Evolutionary conservation across 192 early-diverging fungal species (phyloP), one percentile per base, ranked within the genome.

Genomic region (Linnemannia hyalina): DNA sequence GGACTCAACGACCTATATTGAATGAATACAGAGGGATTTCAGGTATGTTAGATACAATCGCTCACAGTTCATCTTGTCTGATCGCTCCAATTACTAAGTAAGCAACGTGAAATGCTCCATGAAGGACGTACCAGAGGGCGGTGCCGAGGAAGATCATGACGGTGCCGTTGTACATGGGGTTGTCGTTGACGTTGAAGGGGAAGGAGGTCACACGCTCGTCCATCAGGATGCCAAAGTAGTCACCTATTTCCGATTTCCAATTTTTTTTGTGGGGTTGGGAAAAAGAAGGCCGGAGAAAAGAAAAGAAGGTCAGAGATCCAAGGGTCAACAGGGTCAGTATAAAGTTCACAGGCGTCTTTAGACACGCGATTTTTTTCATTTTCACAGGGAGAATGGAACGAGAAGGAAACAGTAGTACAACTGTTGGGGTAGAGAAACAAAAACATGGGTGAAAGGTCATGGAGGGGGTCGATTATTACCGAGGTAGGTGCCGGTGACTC

Each of bases 121-220:
- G 13, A 65, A 32, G 2, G 35, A 84, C 91, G 47, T 93, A 92
- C 96, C 95, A 97, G 74, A 98, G 88, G 47, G 97, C 94, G 44
- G 93, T 93, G 57, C 93, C 95, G 20, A 97, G 74, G 88, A 98
- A 98, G 70, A 92, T 94, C 88, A 97, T 87, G 15, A 96, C 96
- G 9, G 97, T 97, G 41, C 97, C 97, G 71, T 92, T 92, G 82
- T 98, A 98, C 97, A 98, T 98, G n/a, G 97, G 97, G 89, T 98
- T 96, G 13, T 96, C 95, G 40, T 95, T 90, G 29, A 97, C 93
- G 82, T 95, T 98, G 92, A 98, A 98, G 8, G 97, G 97, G 85
- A 98, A 97, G 18, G 94, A 94, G 0, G 95, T 97, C 52, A 98
- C 95, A 32, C 95, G 93, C 78, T 93, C 90, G 22, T 94, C 91